Evolutionary conservation across 345 rosid genomes (phyloP).

Genomic region (Gossypioides kirkii): DNA sequence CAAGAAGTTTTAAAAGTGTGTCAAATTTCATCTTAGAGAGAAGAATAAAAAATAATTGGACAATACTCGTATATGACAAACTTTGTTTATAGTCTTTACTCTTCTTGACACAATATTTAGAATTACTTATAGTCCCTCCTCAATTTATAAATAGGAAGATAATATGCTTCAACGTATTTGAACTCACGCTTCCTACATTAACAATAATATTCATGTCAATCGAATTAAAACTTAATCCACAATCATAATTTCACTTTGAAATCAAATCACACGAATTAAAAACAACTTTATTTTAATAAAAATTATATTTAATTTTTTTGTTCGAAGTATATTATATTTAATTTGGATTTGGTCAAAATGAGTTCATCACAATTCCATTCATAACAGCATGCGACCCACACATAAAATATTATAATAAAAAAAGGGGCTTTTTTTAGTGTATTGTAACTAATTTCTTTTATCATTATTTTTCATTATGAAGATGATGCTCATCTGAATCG

Average conservation of each 20-base stretch:
- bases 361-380: background rate
- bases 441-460: background rate
- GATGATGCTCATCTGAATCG: background rate
- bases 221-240: too few species aligned
- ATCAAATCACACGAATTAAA: too few species aligned
- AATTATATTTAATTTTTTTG: too few species aligned
- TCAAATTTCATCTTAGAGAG: too few species aligned
- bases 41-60: too few species aligned
- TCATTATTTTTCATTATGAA: background rate
- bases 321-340: background rate
- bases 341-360: background rate
- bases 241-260: too few species aligned
- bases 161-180: rapidly evolving
- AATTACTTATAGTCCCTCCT: rapidly evolving
- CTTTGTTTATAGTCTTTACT: too few species aligned
- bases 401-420: background rate
- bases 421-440: background rate
- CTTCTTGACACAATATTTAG: too few species aligned
- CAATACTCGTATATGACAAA: too few species aligned
- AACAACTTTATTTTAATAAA: background rate
- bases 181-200: rapidly evolving
- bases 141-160: too few species aligned
- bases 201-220: rapidly evolving
- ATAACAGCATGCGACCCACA: background rate
- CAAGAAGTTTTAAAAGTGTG: too few species aligned